Evolutionary conservation across 192 early-diverging fungal species (phyloP), one percentile per base, ranked within the genome.

Genomic region (Coemansia sp.): DNA sequence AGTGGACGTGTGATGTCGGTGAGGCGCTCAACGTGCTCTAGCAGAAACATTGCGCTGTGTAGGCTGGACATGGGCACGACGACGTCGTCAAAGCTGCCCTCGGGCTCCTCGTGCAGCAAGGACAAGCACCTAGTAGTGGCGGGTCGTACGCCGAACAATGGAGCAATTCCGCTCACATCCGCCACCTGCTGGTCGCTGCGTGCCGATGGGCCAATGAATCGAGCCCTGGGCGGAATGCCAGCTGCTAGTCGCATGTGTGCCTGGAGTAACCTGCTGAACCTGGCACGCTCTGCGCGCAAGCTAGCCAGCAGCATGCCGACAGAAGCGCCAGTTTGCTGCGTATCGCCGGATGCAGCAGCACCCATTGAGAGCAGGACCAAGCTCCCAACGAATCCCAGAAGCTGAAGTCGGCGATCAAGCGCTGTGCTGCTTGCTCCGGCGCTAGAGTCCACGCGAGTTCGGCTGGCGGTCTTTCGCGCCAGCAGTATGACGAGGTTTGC

Each of bases 241-340:
- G 60, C 57, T 8, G 72, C 72, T 47, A 74, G 57, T 29, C 65
- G 69, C 65, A 74, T 43, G 45, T 75, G 78, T 25, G 78, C 64
- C 38, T 63, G 68, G 46, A 75, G 37, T 31, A 75, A 59, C 20
- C 65, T 47, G 11, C 73, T 61, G 36, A 75, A 70, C 35, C 77
- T 35, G 29, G 61, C 61, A n/a, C 71, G 59, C 67, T 68, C 71
- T 29, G 77, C 67, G 9, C 65, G 63, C 53, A 71, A 36, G 22
- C 65, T 67, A 20, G 35, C 43, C 56, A 68, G 42, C 22, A 68
- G 46, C 46, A 36, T 25, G 59, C 59, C 53, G 27, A 54, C 51
- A 32, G 51, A 54, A 17, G 27, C 27, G 38, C 27, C 27, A 8
- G 38, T 11, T 14, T 17, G 32, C 22, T 25, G 27, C 19, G 4